These are phyloP conservation scores for Gloeopeniophorella convolvens DNA, from an alignment of 768 basidiomycete genomes.

Conservation along the genomic window DNA sequence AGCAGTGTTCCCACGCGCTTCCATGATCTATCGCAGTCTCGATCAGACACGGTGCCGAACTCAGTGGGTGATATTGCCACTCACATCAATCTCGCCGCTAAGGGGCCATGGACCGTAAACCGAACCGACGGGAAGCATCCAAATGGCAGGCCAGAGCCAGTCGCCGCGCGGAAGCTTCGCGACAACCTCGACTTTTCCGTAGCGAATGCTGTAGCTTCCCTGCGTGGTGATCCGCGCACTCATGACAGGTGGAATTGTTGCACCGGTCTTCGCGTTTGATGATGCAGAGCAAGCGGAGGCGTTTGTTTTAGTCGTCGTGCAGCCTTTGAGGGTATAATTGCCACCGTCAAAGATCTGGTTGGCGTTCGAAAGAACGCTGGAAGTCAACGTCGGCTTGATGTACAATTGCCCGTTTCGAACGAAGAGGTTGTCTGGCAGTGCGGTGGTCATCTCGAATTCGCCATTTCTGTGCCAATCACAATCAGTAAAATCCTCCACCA, in stretches of 20 bases:
- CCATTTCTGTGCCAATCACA: constrained; percentile 29
- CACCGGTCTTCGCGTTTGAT: constrained; percentile 29
- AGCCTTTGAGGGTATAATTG: constrained; percentile 33
- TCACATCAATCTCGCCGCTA: constrained; percentile 53
- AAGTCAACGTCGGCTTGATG: constrained; percentile 54
- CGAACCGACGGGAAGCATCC: constrained; percentile 41
- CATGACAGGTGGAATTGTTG: constrained; percentile 47
- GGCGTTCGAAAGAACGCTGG: constrained; percentile 36
- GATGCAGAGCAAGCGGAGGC: constrained; percentile 42
- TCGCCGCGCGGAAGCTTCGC: constrained; percentile 42
- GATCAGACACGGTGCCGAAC: background rate
- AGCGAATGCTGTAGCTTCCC: constrained; percentile 41
- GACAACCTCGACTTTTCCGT: constrained; percentile 49
- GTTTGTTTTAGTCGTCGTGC: constrained; percentile 30
- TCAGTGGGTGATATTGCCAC: constrained; percentile 22
- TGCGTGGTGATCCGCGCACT: constrained; percentile 49
- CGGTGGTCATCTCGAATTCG: constrained; percentile 53
- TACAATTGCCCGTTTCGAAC: constrained; percentile 45
- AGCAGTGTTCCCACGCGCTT: constrained; percentile 44
- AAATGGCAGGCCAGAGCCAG: constrained; percentile 40
- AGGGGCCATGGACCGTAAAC: constrained; percentile 48
- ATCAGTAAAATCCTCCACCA: background rate
- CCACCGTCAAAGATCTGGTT: constrained; percentile 35
- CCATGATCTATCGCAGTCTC: constrained; percentile 39
- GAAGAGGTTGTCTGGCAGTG: constrained; percentile 34